phyloP scores from a whole-genome alignment of 2,329 filamentous ascomycete genomes.

The Claviceps sp. region DNA sequence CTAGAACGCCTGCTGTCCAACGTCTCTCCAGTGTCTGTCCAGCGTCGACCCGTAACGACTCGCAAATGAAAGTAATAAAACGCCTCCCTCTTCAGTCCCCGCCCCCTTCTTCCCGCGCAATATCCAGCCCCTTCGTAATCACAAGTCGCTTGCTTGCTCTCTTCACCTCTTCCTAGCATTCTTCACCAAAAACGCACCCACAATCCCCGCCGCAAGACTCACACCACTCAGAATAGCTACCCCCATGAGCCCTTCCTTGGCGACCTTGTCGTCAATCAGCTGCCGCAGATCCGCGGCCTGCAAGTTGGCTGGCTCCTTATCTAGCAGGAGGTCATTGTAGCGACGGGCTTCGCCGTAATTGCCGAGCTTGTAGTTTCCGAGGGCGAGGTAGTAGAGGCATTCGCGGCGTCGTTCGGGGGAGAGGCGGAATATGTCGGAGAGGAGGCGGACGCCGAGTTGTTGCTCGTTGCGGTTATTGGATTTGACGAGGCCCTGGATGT shows the following conservation, averaged over 20 bases:
- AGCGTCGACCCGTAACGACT: too few species aligned
- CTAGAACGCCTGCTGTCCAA: neutral
- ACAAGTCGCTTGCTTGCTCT: neutral
- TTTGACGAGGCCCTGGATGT: slow-evolving; percentile 76
- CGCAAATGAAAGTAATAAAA: too few species aligned
- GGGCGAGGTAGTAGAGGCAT: slow-evolving; percentile 93
- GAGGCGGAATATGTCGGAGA: slow-evolving; percentile 92
- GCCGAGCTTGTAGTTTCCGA: slow-evolving; percentile 96
- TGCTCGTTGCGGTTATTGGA: slow-evolving; percentile 73
- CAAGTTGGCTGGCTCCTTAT: slow-evolving; percentile 82
- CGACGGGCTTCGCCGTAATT: slow-evolving; percentile 91
- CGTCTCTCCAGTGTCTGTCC: neutral
- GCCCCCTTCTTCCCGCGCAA: neutral
- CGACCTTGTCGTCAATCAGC: slow-evolving; percentile 91
- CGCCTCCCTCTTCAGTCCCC: neutral
- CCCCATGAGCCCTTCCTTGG: slow-evolving; percentile 84
- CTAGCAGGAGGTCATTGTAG: slow-evolving; percentile 86
- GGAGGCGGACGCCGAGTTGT: slow-evolving; percentile 83
- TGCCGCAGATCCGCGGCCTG: slow-evolving; percentile 77
- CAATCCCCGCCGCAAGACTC: slow-evolving; percentile 82
- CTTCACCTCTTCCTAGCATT: slow-evolving; percentile 49
- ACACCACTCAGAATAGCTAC: slow-evolving; percentile 91
- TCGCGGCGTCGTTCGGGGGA: slow-evolving; percentile 87
- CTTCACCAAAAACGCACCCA: slow-evolving; percentile 75
- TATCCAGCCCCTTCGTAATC: too few species aligned